Percentiles rank a stretch among this genome's conserved stretches.
Evolutionary conservation across 2,329 filamentous ascomycete species (phyloP).

Genomic region (Colletotrichum sojae): DNA sequence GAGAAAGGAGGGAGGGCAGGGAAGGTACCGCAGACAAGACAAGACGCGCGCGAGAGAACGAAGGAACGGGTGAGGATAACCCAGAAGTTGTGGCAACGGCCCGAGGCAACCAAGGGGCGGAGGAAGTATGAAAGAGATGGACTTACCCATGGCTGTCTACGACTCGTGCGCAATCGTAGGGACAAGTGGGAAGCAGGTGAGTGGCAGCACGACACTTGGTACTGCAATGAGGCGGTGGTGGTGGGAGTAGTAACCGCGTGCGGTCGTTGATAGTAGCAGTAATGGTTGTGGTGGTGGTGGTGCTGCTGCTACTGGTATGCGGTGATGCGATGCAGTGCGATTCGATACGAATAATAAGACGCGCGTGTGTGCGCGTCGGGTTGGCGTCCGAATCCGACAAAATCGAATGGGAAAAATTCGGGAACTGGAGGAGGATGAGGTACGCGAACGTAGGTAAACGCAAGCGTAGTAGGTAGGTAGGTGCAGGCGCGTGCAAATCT

Average conservation of each 20-base stretch:
- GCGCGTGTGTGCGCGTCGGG: conserved; percentile 31
- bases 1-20: background rate
- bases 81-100: background rate
- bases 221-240: background rate
- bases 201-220: background rate
- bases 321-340: conserved; percentile 8
- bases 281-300: conserved; percentile 5
- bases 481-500: conserved; percentile 13
- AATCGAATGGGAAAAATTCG: conserved; percentile 3
- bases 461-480: conserved; percentile 2
- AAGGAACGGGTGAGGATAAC: conserved; percentile 16
- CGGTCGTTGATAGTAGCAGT: conserved; percentile 2
- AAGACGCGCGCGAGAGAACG: background rate
- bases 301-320: conserved; percentile 13
- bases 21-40: conserved; percentile 1
- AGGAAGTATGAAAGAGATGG: conserved; percentile 12
- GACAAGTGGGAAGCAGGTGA: background rate
- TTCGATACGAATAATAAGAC: conserved; percentile 32
- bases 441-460: background rate
- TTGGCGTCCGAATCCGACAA: conserved; percentile 9
- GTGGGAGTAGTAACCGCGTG: background rate
- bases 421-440: conserved; percentile 2
- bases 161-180: conserved; percentile 2
- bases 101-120: background rate
- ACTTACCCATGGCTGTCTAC: conserved; percentile 27